Evolutionary conservation across 208 protist species (phyloP), one percentile per base, ranked within the genome.

Genomic region (Leishmania turanica): DNA sequence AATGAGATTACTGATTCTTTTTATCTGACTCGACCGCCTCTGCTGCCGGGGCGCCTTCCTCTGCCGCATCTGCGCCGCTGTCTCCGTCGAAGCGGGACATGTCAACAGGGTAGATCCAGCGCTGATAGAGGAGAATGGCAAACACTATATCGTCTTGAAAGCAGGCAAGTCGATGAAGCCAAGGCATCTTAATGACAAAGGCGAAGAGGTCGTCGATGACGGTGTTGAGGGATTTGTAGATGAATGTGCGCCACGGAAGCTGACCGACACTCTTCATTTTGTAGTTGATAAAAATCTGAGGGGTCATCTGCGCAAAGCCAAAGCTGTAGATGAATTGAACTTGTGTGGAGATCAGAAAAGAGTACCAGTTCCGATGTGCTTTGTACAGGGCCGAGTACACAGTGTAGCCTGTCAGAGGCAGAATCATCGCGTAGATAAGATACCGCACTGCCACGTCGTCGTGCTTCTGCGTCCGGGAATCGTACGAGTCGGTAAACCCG

Each of bases 191-290:
- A 65, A 99, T 99, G 77, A 99, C 96, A 87, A 99, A 99, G 3
- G 99, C 98, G 86, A 99, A 99, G 17, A 99, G 87, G 88, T 99
- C 99, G 89, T 99, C 99, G 81, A 99, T 99, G 80, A 99, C 98
- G 1, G 99, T 99, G 84, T 99, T 99, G 53, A 99, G 89, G 9
- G 94, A 93, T 86, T 99, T 99, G 87, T 99, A 99, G 45, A 99
- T 92, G 86, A 99, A 99, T 3, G 97, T 98, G 71, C 96, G 92
- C 98, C 98, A 99, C 49, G 99, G 99, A 75, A 99, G 87, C 84
- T 99, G 98, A 0, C 98, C 97, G 8, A 99, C 99, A 37, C 91
- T 98, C 89, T 99, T 99, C 84, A 99, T 89, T 82, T 99, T 99
- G 85, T 99, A 99, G 88, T 99, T 99, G 80, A 99, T 99, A 83